Evolutionary conservation across 129 eudicot genomes (phyloP).

Genomic region (Pittosporum tobira): DNA sequence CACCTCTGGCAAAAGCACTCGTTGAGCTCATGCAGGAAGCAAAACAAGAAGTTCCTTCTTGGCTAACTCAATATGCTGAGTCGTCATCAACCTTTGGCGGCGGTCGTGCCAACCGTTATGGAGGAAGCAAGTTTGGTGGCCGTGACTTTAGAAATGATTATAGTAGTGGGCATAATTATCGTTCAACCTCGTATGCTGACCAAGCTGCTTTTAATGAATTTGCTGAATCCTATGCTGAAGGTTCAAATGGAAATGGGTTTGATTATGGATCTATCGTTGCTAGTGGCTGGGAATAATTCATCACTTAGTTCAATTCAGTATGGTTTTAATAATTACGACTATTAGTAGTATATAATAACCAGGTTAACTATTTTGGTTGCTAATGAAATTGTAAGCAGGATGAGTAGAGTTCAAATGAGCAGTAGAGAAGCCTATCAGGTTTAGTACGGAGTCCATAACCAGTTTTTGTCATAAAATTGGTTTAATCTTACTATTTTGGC

Average conservation of each 20-base stretch:
- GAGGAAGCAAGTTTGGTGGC: conserved; percentile 49
- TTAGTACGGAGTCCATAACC: too few relatives aligned
- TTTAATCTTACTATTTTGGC: too few relatives aligned
- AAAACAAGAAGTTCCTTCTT: conserved; percentile 51
- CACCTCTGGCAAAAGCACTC: conserved; percentile 37
- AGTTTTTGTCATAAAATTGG: too few relatives aligned
- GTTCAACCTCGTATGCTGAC: not conserved
- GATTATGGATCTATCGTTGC: too few relatives aligned
- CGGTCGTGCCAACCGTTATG: conserved; percentile 11
- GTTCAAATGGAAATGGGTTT: conserved; percentile 10
- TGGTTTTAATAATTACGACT: too few relatives aligned
- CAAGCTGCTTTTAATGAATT: not conserved
- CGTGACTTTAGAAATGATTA: conserved; percentile 35
- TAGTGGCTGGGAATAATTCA: conserved; percentile 54
- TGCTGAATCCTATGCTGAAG: conserved; percentile 10
- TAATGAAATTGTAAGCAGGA: too few relatives aligned
- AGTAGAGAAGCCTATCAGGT: too few relatives aligned
- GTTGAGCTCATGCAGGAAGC: conserved; percentile 55
- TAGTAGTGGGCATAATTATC: too few relatives aligned
- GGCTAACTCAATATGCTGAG: conserved; percentile 50
- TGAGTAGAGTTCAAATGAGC: too few relatives aligned
- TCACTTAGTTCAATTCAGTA: too few relatives aligned
- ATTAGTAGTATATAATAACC: too few relatives aligned
- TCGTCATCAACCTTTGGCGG: conserved; percentile 11
- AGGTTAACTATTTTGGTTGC: too few relatives aligned